These are phyloP conservation scores for Psilocybe subaeruginosa DNA, from an alignment of 768 basidiomycete species.

Conservation along the genomic window DNA sequence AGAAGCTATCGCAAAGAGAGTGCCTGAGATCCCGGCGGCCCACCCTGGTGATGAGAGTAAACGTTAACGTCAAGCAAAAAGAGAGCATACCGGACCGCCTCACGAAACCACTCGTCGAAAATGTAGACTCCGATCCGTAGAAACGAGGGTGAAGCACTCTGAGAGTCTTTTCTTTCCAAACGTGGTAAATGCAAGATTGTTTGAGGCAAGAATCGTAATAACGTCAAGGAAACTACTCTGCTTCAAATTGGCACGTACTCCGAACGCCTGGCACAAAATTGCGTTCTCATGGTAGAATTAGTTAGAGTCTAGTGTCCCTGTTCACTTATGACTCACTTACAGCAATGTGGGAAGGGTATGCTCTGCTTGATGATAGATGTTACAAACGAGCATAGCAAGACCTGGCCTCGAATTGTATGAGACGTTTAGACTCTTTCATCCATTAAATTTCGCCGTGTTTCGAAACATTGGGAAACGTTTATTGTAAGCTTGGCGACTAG, in stretches of 20 bases:
- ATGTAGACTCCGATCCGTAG: neutral
- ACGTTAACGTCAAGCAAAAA: neutral
- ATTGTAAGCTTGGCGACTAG: neutral
- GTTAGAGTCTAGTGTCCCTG: neutral
- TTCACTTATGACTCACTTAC: no score
- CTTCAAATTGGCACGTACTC: neutral
- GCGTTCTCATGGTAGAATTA: neutral
- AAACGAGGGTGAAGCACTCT: neutral
- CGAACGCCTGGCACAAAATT: neutral
- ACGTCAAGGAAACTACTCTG: neutral
- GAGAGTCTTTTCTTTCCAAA: neutral
- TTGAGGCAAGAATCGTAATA: neutral
- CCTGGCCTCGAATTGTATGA: no score
- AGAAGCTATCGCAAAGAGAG: neutral
- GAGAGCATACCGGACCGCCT: neutral
- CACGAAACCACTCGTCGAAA: neutral
- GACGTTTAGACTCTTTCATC: no score
- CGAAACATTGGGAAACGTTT: neutral
- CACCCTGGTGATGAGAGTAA: slow-evolving; percentile 2
- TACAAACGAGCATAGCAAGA: no score
- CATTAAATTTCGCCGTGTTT: no score
- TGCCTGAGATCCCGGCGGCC: slow-evolving; percentile 15
- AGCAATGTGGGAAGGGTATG: no score
- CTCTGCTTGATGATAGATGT: no score
- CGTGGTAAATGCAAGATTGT: neutral